Percentiles rank a stretch among this genome's conserved stretches.
phyloP scores from a whole-genome alignment of 305 asterid genomes.

The Stenogyne calaminthoides region DNA sequence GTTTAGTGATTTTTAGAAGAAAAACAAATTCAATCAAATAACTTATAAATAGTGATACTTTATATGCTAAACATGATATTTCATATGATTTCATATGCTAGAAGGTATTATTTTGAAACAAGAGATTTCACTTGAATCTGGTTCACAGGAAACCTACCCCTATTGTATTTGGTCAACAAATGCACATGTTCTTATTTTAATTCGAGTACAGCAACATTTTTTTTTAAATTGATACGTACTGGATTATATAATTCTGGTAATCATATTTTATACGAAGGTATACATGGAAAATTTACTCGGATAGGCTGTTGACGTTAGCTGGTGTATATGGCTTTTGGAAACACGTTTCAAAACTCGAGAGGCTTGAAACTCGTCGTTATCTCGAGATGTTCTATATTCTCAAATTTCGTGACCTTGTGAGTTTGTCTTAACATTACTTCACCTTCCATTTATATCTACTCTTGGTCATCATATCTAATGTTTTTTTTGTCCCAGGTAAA shows the following conservation, averaged over 20 bases:
- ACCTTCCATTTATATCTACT: not conserved
- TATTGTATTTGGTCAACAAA: not conserved
- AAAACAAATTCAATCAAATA: too few relatives aligned
- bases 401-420: conserved; percentile 86
- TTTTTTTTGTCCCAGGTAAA: conserved; percentile 52
- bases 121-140: not conserved
- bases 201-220: not conserved
- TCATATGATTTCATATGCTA: too few relatives aligned
- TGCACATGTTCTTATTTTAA: not conserved
- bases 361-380: conserved; percentile 92
- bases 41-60: not conserved
- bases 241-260: not conserved
- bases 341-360: conserved; percentile 81
- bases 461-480: not conserved
- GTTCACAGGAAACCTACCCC: too few relatives aligned
- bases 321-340: conserved; percentile 99
- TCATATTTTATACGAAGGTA: conserved; percentile 47
- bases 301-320: conserved; percentile 91
- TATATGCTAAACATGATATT: too few relatives aligned
- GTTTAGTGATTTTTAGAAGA: too few relatives aligned
- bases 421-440: conserved; percentile 18
- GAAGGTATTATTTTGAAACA: too few relatives aligned
- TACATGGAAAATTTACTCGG: conserved; percentile 92
- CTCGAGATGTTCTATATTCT: conserved; percentile 99
- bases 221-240: not conserved